Base-by-base conservation (phyloP, 768 basidiomycete genomes). In the Hygrophorus pudorinus region DNA sequence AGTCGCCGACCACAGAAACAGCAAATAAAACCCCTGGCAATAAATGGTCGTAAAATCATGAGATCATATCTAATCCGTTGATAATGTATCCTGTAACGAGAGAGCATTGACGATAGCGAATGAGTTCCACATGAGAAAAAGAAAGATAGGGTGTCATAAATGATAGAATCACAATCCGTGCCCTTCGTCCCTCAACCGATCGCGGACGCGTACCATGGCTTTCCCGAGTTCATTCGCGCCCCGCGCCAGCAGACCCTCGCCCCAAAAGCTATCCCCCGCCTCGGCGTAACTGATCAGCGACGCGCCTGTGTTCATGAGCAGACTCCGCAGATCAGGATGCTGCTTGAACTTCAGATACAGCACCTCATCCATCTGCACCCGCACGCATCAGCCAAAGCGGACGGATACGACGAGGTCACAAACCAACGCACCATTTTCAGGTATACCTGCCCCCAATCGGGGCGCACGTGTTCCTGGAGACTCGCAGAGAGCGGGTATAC, bases 301-400 rank as follows among this genome's bases (percentile, higher is more conserved):
- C 12, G 65, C 53, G 7, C 69, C 73, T 2, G 85, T 85, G 16
- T 59, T 54, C 17, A 85, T 55, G 12, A 89, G 70, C 53, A 74
- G 53, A 16, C 48, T 47, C 29, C 77, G 73, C 43, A 89, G 58
- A 24, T 72, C 63, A 0, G 72, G 63, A 54, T 90, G 82, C 62
- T 89, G 86, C 38, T 63, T 70, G 53, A 89, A 81, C 56, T 90
- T 90, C 48, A 69, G 53, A 48, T 70, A 70, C 39, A 87, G 52
- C 29, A 81, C 82, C 6, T 81, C 75, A 34, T 81, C 76, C 76
- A 85, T 75, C 84, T 85, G 46, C 35, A 45, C 38, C 39, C 42
- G 38, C 6, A 32, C 4, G 28, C 16, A 38, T 16, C 10, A 37
- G 24, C 21, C 17, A 28, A 18, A 3, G 34, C n/a, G 5, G 34